Base-by-base conservation (phyloP, 2,329 filamentous ascomycete genomes). In the Penicillium brevicompactum region DNA sequence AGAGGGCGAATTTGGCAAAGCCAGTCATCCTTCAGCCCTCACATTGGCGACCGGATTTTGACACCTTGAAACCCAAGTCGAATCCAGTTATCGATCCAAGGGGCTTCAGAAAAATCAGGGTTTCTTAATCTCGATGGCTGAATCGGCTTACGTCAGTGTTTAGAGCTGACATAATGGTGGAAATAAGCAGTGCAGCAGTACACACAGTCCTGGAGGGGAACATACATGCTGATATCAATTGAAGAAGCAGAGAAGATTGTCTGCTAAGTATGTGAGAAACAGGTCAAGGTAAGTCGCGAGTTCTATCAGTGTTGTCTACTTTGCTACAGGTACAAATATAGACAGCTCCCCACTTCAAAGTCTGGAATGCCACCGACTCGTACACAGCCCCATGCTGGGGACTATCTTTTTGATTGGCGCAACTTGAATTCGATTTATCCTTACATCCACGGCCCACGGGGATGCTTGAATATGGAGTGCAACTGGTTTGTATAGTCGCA, bases 1-100 rank as follows among this genome's bases (percentile, higher is more conserved):
- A 61, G 44, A 63, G 61, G 43, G 67, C 57, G 47, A 70, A 57
- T 55, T 74, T 70, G 46, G 67, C 61, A 51, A 74, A 61, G 50
- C 70, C 65, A 63, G 60, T 71, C 72, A 74, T 75, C 46, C 59
- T 72, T 64, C 53, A 58, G 56, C 56, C 60, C 44, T 55, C 54
- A 59, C 64, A 70, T 65, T 62, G 66, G 67, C 67, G 67, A 61
- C 51, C 38, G n/a, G 34, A 37, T 13, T n/a, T n/a, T 37, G 27
- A 43, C 30, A 40, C 37, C 47, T 42, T 47, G 30, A n/a, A 16
- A 18, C n/a, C 7, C n/a, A 18, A 18, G 6, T 41, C 16, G 18
- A 41, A 41, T 41, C 38, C 4, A 21, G 18, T 41, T 21, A n/a
- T 41, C 18, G 38, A 34, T 34, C 14, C 32, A 21, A 53, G 46